Conservation (phyloP, 2,329 filamentous ascomycete genomes). For the Hypoxylon sp. region DNA sequence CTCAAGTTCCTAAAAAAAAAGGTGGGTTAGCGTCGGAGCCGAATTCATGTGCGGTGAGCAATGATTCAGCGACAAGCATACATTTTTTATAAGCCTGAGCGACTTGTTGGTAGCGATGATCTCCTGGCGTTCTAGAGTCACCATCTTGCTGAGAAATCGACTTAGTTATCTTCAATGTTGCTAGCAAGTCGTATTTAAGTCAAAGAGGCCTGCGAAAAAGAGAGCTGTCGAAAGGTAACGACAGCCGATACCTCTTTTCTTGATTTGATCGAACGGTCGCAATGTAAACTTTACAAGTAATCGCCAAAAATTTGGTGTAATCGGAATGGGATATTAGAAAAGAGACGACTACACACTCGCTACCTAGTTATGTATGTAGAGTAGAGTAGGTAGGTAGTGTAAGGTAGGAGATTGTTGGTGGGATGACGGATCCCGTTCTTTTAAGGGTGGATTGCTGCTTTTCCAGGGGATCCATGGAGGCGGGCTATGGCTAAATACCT, state of each 20-base stretch:
- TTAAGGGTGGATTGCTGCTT: constrained; percentile 22
- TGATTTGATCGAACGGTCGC: constrained; percentile 3
- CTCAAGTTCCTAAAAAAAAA: constrained; percentile 82
- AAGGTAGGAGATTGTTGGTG: constrained; percentile 25
- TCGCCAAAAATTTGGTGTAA: background rate
- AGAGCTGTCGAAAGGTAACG: background rate
- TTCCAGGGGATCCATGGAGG: constrained; percentile 5
- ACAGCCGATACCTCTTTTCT: constrained; percentile 12
- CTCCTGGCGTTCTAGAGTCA: constrained; percentile 67
- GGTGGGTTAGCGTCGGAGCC: constrained; percentile 25
- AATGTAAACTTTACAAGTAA: background rate
- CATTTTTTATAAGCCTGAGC: constrained; percentile 88
- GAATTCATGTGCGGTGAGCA: constrained; percentile 8
- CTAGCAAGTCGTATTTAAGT: background rate
- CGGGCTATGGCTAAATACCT: too few species aligned
- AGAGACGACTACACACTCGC: background rate
- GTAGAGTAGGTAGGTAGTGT: background rate
- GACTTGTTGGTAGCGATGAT: constrained; percentile 84
- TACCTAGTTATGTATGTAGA: background rate
- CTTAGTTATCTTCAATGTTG: background rate
- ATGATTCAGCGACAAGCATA: constrained; percentile 58
- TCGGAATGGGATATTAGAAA: background rate
- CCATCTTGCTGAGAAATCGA: constrained; percentile 56
- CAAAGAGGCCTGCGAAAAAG: background rate
- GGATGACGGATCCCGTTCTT: constrained; percentile 20